These are phyloP conservation scores for Hypoxylon sp. DNA, from an alignment of 2,329 filamentous ascomycete species.

Conservation along the genomic window DNA sequence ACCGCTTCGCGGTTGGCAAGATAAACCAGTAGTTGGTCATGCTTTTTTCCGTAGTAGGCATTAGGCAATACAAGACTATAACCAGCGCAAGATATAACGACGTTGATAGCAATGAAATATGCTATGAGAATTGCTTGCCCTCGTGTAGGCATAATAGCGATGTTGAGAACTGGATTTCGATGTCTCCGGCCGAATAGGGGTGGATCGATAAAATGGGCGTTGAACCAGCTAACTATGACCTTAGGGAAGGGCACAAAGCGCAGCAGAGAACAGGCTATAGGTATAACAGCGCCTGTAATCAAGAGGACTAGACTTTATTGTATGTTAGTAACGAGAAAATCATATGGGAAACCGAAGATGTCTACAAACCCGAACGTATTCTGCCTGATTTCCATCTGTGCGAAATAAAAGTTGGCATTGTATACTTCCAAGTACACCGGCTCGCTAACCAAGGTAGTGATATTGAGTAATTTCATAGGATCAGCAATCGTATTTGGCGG, in stretches of 20 bases:
- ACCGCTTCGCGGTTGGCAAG: conserved; percentile 51
- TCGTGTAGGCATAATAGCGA: conserved; percentile 53
- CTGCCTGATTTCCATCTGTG: conserved; percentile 31
- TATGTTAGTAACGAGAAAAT: conserved; percentile 43
- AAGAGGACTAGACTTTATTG: conserved; percentile 49
- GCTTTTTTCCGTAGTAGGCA: conserved; percentile 42
- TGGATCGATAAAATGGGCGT: conserved; percentile 52
- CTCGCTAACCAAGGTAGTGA: conserved; percentile 54
- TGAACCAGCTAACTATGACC: conserved; percentile 44
- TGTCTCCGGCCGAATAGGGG: conserved; percentile 52
- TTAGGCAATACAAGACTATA: conserved; percentile 51
- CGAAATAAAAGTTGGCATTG: conserved; percentile 9
- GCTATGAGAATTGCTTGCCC: conserved; percentile 55
- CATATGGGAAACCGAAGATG: not conserved
- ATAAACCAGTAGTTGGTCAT: conserved; percentile 28
- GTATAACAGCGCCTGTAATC: conserved; percentile 50
- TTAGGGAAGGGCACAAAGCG: conserved; percentile 52
- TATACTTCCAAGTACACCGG: conserved; percentile 16
- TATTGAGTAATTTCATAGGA: conserved; percentile 11
- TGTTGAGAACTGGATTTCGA: conserved; percentile 50
- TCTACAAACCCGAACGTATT: conserved; percentile 30
- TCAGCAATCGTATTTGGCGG: conserved; percentile 11
- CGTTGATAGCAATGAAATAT: conserved; percentile 54
- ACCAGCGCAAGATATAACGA: conserved; percentile 52
- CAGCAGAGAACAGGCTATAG: conserved; percentile 52